Percentiles rank a stretch among this genome's conserved stretches.
These are phyloP conservation scores for Neofusicoccum umdonicola DNA, from an alignment of 2,329 filamentous ascomycete genomes.

Conservation along the genomic window DNA sequence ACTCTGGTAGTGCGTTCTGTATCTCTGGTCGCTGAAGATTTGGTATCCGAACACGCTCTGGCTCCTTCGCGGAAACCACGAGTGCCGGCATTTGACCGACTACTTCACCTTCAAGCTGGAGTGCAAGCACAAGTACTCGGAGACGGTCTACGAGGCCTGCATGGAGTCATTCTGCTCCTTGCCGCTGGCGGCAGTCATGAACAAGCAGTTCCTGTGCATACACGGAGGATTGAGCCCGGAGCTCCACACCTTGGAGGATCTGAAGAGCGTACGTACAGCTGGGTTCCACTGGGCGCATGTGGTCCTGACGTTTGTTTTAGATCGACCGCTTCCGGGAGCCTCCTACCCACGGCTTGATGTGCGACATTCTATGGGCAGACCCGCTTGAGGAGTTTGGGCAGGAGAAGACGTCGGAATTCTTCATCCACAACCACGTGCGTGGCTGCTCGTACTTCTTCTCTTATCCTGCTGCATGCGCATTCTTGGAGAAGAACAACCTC, in stretches of 20 bases:
- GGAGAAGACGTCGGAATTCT: slow-evolving; percentile 97
- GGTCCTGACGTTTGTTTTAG: slow-evolving; percentile 45
- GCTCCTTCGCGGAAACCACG: slow-evolving; percentile 96
- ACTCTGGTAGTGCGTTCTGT: slow-evolving; percentile 72
- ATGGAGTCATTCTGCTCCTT: slow-evolving; percentile 97
- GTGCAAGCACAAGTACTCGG: slow-evolving; percentile 99
- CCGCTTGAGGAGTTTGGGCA: slow-evolving; percentile 97
- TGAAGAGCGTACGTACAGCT: slow-evolving; percentile 69
- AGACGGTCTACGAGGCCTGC: slow-evolving; percentile 92
- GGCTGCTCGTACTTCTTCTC: slow-evolving; percentile 99
- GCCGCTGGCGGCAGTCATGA: slow-evolving; percentile 95
- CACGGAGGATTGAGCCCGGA: slow-evolving; percentile 96
- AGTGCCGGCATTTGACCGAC: slow-evolving; percentile 97
- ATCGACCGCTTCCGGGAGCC: slow-evolving; percentile 98
- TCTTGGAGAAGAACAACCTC: slow-evolving; percentile 98
- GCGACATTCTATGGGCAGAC: slow-evolving; percentile 98
- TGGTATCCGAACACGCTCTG: slow-evolving; percentile 98
- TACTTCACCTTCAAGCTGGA: slow-evolving; percentile 99
- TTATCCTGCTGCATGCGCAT: slow-evolving; percentile 93
- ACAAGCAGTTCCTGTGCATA: slow-evolving; percentile 99
- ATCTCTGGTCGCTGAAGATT: slow-evolving; percentile 97
- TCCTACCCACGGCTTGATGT: slow-evolving; percentile 97
- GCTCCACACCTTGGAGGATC: slow-evolving; percentile 89
- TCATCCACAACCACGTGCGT: slow-evolving; percentile 96
- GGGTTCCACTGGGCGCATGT: background rate